These are phyloP conservation scores for Perkinsus olseni DNA, from an alignment of 169 alveolate species.

Conservation along the genomic window DNA sequence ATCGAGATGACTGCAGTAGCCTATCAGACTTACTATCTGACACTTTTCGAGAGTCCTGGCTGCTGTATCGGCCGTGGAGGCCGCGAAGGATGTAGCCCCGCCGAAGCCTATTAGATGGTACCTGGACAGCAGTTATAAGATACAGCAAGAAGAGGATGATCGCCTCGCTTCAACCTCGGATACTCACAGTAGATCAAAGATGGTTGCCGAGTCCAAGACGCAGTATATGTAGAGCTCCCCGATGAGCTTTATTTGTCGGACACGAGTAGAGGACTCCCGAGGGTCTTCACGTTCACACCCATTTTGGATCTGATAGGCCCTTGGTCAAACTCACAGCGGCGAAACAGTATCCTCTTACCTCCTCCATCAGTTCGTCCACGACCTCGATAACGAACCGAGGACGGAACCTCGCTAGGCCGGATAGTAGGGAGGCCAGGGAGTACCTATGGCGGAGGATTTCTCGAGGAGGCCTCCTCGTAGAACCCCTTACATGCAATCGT, in stretches of 20 bases:
- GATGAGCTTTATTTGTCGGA: neutral
- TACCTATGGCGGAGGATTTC: neutral
- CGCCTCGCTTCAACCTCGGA: neutral
- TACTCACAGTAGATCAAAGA: neutral
- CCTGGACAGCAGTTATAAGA: neutral
- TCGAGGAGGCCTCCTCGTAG: neutral
- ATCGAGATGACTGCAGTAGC: neutral
- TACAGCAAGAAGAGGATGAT: neutral
- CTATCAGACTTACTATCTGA: neutral
- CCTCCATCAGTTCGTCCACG: neutral
- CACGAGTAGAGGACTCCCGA: neutral
- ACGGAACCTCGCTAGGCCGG: neutral
- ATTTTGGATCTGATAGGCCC: neutral
- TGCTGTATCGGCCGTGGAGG: neutral
- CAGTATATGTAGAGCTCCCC: neutral
- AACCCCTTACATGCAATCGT: neutral
- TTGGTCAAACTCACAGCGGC: neutral
- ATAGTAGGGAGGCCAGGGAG: neutral
- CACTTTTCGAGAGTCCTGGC: neutral
- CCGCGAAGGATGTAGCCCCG: neutral
- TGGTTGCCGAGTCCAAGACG: neutral
- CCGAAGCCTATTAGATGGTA: neutral
- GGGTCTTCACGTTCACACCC: neutral
- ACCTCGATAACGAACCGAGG: neutral
- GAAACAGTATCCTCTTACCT: neutral